These are phyloP conservation scores for Passalora sequoiae DNA, from an alignment of 2,329 filamentous ascomycete genomes.

Conservation along the genomic window DNA sequence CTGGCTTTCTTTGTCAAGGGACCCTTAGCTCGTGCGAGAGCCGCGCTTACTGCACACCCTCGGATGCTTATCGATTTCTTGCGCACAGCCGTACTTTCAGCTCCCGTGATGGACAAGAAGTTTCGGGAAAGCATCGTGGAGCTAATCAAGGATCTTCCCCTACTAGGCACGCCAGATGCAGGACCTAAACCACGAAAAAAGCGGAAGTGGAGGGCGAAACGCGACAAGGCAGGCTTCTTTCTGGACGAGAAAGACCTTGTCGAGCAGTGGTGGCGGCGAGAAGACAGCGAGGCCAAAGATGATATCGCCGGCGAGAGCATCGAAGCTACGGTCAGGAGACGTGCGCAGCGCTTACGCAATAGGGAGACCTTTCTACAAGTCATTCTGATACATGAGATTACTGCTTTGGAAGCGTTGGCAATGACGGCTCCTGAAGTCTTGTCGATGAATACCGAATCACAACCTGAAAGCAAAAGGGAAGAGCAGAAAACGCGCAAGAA, in stretches of 20 bases:
- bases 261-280: conserved; percentile 63
- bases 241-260: conserved; percentile 61
- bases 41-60: conserved; percentile 61
- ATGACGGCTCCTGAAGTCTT: conserved; percentile 13
- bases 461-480: conserved; percentile 22
- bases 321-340: conserved; percentile 51
- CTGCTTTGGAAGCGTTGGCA: conserved; percentile 57
- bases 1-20: conserved; percentile 81
- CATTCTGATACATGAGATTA: conserved; percentile 70
- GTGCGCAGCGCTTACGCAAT: conserved; percentile 62
- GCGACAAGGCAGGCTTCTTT: conserved; percentile 65
- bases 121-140: conserved; percentile 66
- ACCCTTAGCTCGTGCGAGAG: conserved; percentile 68
- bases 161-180: conserved; percentile 14
- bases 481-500: conserved; percentile 44
- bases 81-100: conserved; percentile 39
- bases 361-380: conserved; percentile 77
- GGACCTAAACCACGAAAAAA: conserved; percentile 40
- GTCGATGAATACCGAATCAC: conserved; percentile 31
- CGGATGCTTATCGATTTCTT: conserved; percentile 63
- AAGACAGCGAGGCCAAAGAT: conserved; percentile 41
- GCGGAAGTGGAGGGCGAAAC: conserved; percentile 58
- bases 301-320: conserved; percentile 41
- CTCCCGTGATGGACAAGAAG: conserved; percentile 67
- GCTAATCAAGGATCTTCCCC: conserved; percentile 53